Evolutionary conservation across 1,139 yeast genomes (phyloP).

Genomic region (Eremothecium gossypii): DNA sequence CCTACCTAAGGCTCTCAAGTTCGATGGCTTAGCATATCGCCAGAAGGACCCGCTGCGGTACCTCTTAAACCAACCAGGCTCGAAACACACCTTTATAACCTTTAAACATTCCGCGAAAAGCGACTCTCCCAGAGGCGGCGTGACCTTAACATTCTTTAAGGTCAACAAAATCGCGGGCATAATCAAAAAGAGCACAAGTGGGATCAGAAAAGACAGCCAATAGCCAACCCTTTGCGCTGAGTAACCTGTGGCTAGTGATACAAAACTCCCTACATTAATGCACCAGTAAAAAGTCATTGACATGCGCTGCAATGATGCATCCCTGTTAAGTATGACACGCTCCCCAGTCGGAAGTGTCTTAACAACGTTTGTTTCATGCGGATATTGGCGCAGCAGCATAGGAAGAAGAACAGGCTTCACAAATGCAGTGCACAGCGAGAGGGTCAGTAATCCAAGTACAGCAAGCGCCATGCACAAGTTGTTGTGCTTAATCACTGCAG

Average conservation of each 20-base stretch:
- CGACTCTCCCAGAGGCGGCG: conserved; percentile 40
- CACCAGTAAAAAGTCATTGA: conserved; percentile 72
- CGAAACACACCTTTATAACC: conserved; percentile 36
- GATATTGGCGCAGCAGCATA: conserved; percentile 67
- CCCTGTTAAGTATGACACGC: conserved; percentile 61
- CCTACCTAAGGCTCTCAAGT: conserved; percentile 38
- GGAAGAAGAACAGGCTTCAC: conserved; percentile 76
- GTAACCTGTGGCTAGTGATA: conserved; percentile 70
- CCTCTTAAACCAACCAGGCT: conserved; percentile 36
- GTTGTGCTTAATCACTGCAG: conserved; percentile 42
- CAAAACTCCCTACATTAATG: conserved; percentile 71
- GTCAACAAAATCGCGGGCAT: conserved; percentile 40
- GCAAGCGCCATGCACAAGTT: conserved; percentile 42
- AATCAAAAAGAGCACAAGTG: conserved; percentile 41
- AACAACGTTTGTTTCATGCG: conserved; percentile 49
- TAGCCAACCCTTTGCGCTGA: conserved; percentile 61
- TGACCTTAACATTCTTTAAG: conserved; percentile 33
- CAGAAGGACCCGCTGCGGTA: conserved; percentile 36
- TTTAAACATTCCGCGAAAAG: conserved; percentile 38
- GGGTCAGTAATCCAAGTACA: conserved; percentile 34
- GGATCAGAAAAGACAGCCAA: conserved; percentile 66
- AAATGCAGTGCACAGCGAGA: conserved; percentile 77
- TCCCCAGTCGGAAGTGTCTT: conserved; percentile 52
- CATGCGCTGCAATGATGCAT: conserved; percentile 62
- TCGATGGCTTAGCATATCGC: conserved; percentile 48